Evolutionary conservation across 345 rosid genomes (phyloP), one percentile per base, ranked within the genome.

Genomic region (Rhizophora apiculata): DNA sequence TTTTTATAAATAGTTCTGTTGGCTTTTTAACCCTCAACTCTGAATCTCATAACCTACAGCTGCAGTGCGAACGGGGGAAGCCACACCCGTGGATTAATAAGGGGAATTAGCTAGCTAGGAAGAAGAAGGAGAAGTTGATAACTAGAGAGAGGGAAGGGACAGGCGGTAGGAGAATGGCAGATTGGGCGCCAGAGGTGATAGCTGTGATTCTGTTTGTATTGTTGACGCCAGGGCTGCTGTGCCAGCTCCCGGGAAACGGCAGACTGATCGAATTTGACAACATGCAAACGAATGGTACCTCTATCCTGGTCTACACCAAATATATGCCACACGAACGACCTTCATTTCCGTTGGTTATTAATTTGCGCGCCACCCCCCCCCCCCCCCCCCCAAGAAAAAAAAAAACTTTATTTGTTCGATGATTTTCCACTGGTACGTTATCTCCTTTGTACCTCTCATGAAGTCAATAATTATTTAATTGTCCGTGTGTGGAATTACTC

Each of bases 181-280:
- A 56, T 27, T 56, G 60, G 60, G 60, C 18, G 30, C 60, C 60
- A 56, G 60, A 24, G 29, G 29, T 56, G 29, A 56, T 56, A 27
- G 60, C 60, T 8, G 30, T 56, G 6, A 31, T 56, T 24, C 60
- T 56, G 60, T 56, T 56, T 24, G 60, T 56, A 6, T 15, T 56
- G 7, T 24, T 56, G 29, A 56, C 60, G 60, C 31, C 60, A 56
- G 60, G 60, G 29, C 60, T 56, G 60, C 60, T 56, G 29, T 56
- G 26, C 60, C 60, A 56, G 60, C 30, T 56, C 29, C 60, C 60
- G 10, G 60, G 60, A 56, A 56, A 56, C 16, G 60, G 60, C 11
- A 24, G 16, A 56, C 13, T 24, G 60, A 56, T 56, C 24, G 60
- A 56, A 6, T 56, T 56, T 24, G 18, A 2, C 31, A 56, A 24